Evolutionary conservation across 768 basidiomycete species (phyloP).

Genomic region (Suillus clintonianus): DNA sequence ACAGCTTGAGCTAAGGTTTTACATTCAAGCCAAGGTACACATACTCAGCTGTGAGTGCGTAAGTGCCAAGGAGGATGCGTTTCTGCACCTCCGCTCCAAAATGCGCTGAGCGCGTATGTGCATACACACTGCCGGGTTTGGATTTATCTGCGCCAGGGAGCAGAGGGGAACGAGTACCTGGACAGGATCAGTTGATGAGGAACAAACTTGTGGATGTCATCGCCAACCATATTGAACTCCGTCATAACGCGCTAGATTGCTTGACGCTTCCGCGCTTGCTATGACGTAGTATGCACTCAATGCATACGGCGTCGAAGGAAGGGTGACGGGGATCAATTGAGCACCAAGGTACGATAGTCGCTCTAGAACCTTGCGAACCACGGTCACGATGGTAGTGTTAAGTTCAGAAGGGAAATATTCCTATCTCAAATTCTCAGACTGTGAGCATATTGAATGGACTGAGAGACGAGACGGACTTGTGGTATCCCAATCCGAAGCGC

Average conservation of each 20-base stretch:
- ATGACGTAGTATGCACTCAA: constrained; percentile 96
- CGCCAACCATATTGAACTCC: constrained; percentile 80
- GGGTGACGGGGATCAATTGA: constrained; percentile 65
- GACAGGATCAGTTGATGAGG: neutral
- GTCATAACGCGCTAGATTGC: constrained; percentile 88
- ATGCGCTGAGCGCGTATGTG: constrained; percentile 62
- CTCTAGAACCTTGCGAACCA: constrained; percentile 48
- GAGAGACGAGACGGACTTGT: constrained; percentile 43
- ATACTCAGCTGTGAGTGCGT: constrained; percentile 90
- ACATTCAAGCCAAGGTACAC: constrained; percentile 26
- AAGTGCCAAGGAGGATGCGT: constrained; percentile 86
- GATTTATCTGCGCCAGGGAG: constrained; percentile 42
- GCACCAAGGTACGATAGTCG: constrained; percentile 58
- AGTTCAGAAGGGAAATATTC: constrained; percentile 84
- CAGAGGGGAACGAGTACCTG: constrained; percentile 55
- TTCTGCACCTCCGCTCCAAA: constrained; percentile 88
- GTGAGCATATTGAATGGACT: neutral
- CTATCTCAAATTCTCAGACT: constrained; percentile 24
- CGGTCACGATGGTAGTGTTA: constrained; percentile 42
- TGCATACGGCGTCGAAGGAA: constrained; percentile 70
- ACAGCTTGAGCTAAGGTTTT: neutral
- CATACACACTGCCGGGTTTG: constrained; percentile 60
- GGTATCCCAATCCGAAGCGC: constrained; percentile 78
- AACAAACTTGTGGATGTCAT: constrained; percentile 1
- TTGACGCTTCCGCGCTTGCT: constrained; percentile 90